Evolutionary conservation across 805 yeast genomes (phyloP).

Genomic region (Clavispora asparagi): DNA sequence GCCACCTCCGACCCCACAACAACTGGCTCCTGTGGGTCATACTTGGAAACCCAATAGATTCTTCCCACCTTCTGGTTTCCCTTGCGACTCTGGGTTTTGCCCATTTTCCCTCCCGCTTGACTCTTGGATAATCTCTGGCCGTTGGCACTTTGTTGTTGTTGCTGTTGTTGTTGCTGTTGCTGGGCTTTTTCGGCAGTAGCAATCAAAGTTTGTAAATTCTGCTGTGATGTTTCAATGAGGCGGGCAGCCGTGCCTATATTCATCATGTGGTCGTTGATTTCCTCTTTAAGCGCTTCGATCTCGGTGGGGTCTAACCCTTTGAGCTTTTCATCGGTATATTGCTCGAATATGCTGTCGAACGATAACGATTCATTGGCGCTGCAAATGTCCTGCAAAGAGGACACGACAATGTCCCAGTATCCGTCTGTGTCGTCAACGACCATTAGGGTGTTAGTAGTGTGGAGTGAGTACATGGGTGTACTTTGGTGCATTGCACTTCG

Average conservation of each 20-base stretch:
- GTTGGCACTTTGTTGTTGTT: constrained; percentile 6
- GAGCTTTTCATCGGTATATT: constrained; percentile 21
- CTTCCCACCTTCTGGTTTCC: constrained; percentile 32
- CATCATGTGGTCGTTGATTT: constrained; percentile 47
- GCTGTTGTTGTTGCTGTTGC: constrained; percentile 6
- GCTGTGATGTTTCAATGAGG: constrained; percentile 32
- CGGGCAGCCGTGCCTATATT: constrained; percentile 49
- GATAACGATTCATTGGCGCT: constrained; percentile 52
- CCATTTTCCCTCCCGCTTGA: constrained; percentile 9
- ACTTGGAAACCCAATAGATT: constrained; percentile 49
- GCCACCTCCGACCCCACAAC: constrained; percentile 80
- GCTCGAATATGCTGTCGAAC: constrained; percentile 39
- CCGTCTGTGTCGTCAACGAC: constrained; percentile 41
- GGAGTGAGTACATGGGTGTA: not conserved
- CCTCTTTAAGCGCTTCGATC: constrained; percentile 34
- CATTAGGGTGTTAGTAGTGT: constrained; percentile 2
- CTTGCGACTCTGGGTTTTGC: constrained; percentile 12
- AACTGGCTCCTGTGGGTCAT: constrained; percentile 55
- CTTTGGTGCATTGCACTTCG: not conserved
- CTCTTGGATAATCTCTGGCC: constrained; percentile 6
- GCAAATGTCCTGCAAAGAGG: constrained; percentile 65
- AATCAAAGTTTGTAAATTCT: constrained; percentile 46
- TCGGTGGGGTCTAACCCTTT: constrained; percentile 33
- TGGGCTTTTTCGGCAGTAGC: constrained; percentile 15
- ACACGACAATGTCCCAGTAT: constrained; percentile 62